A percentile compares a stretch with the other conserved stretches of the same genome.
These are phyloP conservation scores for Hemileia vastatrix DNA, from an alignment of 1,284 basidiomycete genomes.

Conservation along the genomic window DNA sequence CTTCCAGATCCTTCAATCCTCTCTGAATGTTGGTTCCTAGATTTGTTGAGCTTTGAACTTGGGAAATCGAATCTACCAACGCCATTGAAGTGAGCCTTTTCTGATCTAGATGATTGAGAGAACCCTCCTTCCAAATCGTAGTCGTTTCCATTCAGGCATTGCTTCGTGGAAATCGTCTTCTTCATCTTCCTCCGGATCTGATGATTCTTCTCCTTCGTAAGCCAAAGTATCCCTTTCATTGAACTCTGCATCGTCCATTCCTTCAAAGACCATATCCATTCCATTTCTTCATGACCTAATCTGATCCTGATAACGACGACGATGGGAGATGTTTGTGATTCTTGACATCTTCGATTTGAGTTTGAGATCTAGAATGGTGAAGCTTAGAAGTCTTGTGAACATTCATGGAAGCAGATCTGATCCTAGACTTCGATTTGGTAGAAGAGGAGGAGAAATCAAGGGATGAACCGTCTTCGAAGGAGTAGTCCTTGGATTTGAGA, in stretches of 20 bases:
- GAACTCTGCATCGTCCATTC: background rate
- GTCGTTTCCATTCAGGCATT: constrained; percentile 33
- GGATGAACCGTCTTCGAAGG: no score
- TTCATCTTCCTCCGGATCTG: constrained; percentile 25
- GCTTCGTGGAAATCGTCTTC: constrained; percentile 39
- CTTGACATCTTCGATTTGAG: background rate
- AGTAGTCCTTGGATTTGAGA: background rate
- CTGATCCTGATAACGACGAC: constrained; percentile 1
- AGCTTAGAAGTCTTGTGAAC: constrained; percentile 18
- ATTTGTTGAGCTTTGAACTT: constrained; percentile 2
- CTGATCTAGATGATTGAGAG: background rate
- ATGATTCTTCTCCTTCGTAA: background rate
- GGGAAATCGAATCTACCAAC: constrained; percentile 18
- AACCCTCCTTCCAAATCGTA: background rate
- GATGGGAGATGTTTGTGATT: background rate
- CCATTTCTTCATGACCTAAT: background rate
- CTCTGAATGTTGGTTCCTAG: constrained; percentile 10
- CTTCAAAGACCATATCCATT: background rate
- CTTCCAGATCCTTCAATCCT: constrained; percentile 8
- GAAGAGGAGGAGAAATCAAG: no score
- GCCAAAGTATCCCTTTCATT: background rate
- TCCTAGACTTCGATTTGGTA: no score
- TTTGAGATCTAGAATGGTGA: background rate
- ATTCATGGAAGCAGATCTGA: constrained; percentile 23
- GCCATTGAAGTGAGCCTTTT: constrained; percentile 18